Evolutionary conservation across 1,284 basidiomycete species (phyloP).

Genomic region (Moesziomyces antarcticus): DNA sequence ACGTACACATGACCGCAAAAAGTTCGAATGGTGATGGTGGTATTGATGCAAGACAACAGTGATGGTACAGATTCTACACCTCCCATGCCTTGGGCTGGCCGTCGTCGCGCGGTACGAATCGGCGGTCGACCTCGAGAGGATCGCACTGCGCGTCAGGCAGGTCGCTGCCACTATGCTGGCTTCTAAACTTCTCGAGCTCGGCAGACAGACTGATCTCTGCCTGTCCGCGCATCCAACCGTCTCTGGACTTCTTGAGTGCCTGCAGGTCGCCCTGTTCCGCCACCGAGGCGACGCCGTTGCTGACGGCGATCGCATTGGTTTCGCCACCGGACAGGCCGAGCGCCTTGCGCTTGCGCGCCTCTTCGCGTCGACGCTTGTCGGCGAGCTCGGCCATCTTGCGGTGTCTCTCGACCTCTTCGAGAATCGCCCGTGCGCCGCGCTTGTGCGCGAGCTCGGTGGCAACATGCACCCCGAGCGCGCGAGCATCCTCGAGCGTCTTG

Average conservation of each 20-base stretch:
- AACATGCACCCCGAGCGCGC: slow-evolving; percentile 54
- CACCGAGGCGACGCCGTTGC: slow-evolving; percentile 25
- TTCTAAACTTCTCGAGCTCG: slow-evolving; percentile 22
- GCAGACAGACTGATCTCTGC: slow-evolving; percentile 31
- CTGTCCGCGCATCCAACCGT: slow-evolving; percentile 44
- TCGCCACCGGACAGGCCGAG: slow-evolving; percentile 37
- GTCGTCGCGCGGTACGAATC: slow-evolving; percentile 59
- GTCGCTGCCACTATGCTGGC: slow-evolving; percentile 11
- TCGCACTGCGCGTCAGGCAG: slow-evolving; percentile 21
- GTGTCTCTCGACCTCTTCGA: slow-evolving; percentile 66
- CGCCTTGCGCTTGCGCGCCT: slow-evolving; percentile 43
- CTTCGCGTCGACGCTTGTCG: slow-evolving; percentile 52
- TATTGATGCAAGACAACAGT: background rate
- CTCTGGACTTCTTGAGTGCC: slow-evolving; percentile 30
- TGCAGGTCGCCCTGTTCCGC: slow-evolving; percentile 39
- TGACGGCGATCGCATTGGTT: slow-evolving; percentile 13
- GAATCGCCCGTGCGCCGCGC: slow-evolving; percentile 57
- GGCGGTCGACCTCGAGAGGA: slow-evolving; percentile 57
- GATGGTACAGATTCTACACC: slow-evolving; percentile 31
- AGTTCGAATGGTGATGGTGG: background rate
- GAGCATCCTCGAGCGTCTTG: slow-evolving; percentile 51
- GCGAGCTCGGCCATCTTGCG: slow-evolving; percentile 63
- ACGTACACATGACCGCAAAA: background rate
- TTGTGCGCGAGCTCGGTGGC: slow-evolving; percentile 58
- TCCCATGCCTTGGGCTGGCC: slow-evolving; percentile 66